A percentile compares a stretch with the other conserved stretches of the same genome.
Evolutionary conservation across 2,329 filamentous ascomycete species (phyloP).

Genomic region (Xylaria sp.): DNA sequence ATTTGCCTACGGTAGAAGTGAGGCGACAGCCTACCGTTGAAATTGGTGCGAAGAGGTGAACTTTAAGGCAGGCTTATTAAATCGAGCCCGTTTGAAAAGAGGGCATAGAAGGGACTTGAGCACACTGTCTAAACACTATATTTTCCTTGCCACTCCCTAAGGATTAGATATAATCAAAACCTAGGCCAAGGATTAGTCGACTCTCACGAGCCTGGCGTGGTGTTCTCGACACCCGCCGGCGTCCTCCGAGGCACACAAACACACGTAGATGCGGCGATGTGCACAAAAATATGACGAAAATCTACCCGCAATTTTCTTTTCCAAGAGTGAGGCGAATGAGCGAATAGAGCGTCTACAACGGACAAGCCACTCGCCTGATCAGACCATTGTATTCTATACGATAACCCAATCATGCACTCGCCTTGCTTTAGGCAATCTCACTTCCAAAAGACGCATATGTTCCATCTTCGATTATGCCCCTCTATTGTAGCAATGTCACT

Average conservation of each 20-base stretch:
- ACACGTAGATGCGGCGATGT: neutral
- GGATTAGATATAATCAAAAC: neutral
- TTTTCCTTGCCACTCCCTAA: neutral
- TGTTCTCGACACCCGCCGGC: neutral
- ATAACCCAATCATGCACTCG: neutral
- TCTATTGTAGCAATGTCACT: neutral
- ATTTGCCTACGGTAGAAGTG: neutral
- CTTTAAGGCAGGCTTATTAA: neutral
- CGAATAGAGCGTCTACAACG: neutral
- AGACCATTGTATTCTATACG: neutral
- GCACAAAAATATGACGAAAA: neutral
- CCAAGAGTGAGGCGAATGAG: neutral
- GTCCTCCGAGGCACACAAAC: neutral
- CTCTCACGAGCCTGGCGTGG: neutral
- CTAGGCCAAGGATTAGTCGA: neutral
- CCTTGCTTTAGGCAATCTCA: neutral
- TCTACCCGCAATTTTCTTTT: neutral
- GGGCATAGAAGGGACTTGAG: neutral
- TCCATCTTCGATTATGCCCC: neutral
- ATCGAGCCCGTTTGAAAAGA: neutral
- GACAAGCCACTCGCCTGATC: neutral
- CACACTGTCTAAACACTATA: slow-evolving; percentile 12
- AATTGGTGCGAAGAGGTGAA: neutral
- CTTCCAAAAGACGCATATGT: neutral
- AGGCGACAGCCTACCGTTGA: neutral